These are phyloP conservation scores for Sphaceloma murrayae DNA, from an alignment of 2,329 filamentous ascomycete genomes.

Conservation along the genomic window DNA sequence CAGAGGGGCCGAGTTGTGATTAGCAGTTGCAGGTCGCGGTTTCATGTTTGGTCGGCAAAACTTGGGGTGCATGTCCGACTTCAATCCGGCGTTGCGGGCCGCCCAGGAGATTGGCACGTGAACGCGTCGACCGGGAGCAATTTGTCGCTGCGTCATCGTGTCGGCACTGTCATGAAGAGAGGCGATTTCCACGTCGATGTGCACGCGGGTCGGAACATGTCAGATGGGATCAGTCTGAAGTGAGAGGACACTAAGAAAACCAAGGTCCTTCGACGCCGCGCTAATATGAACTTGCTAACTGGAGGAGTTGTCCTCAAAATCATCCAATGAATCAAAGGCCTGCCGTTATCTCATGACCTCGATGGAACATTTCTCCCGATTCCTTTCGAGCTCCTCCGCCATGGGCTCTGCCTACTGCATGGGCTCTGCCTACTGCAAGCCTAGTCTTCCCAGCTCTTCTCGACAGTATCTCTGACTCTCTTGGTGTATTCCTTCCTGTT, in stretches of 20 bases:
- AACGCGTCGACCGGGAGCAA: constrained; percentile 8
- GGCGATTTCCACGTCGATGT: too few relatives aligned
- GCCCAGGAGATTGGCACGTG: constrained; percentile 13
- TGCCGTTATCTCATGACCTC: too few relatives aligned
- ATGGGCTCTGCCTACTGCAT: too few relatives aligned
- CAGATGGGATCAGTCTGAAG: too few relatives aligned
- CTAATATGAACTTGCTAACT: constrained; percentile 10
- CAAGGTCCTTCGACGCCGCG: constrained; percentile 8
- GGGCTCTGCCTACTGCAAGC: constrained; percentile 12
- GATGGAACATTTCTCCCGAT: too few relatives aligned
- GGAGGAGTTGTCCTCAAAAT: constrained; percentile 1
- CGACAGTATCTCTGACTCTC: constrained; percentile 87
- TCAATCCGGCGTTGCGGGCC: neutral
- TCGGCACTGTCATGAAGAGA: too few relatives aligned
- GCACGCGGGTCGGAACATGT: too few relatives aligned
- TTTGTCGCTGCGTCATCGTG: constrained; percentile 1
- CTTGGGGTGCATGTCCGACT: constrained; percentile 4
- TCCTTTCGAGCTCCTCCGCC: too few relatives aligned
- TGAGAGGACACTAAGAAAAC: too few relatives aligned
- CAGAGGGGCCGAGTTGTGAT: neutral
- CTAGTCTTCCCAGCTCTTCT: constrained; percentile 98
- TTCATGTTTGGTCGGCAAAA: constrained; percentile 17
- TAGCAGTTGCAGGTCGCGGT: constrained; percentile 10
- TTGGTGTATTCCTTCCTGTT: constrained; percentile 96
- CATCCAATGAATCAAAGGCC: too few relatives aligned